A percentile compares a stretch with the other conserved stretches of the same genome.
phyloP scores from a whole-genome alignment of 768 basidiomycete genomes.

The Gymnopilus junonius region DNA sequence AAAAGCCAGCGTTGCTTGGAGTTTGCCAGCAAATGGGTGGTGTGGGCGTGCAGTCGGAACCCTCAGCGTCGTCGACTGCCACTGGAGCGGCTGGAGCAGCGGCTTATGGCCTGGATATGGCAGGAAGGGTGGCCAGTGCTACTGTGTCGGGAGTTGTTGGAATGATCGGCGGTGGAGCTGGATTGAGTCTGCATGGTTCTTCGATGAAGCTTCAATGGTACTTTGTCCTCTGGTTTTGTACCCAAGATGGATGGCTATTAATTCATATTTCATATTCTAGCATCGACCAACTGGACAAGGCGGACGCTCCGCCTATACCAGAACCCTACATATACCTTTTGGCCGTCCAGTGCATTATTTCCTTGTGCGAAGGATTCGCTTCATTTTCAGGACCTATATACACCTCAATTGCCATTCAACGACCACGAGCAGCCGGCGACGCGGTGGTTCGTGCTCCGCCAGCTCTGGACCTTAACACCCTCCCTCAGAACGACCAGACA shows the following conservation, averaged over 20 bases:
- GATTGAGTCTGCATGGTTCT: conserved; percentile 73
- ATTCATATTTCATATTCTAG: conserved; percentile 41
- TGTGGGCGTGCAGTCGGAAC: conserved; percentile 58
- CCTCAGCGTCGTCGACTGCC: conserved; percentile 10
- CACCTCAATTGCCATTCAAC: conserved; percentile 68
- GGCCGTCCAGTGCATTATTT: conserved; percentile 84
- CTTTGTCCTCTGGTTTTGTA: conserved; percentile 21
- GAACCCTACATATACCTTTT: conserved; percentile 94
- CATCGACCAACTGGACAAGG: conserved; percentile 98
- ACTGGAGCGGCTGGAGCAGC: conserved; percentile 39
- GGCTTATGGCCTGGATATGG: conserved; percentile 69
- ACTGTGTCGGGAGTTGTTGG: conserved; percentile 86
- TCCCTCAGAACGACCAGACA: conserved; percentile 55
- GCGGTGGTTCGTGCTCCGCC: conserved; percentile 72
- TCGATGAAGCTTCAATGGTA: conserved; percentile 94
- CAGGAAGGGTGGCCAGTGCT: conserved; percentile 85
- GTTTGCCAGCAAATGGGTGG: conserved; percentile 82
- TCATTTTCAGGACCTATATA: conserved; percentile 78
- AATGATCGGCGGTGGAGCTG: conserved; percentile 71
- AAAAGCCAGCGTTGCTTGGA: conserved; percentile 86
- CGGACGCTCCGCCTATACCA: conserved; percentile 91
- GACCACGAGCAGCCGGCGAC: conserved; percentile 64
- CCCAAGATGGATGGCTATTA: neutral
- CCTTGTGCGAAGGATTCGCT: conserved; percentile 86
- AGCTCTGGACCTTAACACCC: conserved; percentile 63